Evolutionary conservation across 345 rosid genomes (phyloP), one percentile per base, ranked within the genome.

Genomic region (Citrus maxima): DNA sequence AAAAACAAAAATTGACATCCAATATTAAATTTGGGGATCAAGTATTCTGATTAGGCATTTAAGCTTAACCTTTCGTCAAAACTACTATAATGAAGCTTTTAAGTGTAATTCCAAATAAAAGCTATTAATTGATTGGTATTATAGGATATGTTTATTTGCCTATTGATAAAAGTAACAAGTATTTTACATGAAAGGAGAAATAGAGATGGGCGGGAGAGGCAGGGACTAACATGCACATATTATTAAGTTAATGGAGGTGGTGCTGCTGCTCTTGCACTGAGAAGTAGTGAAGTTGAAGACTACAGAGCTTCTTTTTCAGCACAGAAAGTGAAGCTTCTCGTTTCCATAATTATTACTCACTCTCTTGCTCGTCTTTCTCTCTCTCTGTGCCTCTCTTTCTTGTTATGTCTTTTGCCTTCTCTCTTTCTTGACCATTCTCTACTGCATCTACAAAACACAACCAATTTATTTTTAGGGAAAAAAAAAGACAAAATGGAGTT

Each of bases 321-420:
- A 78, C 83, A 79, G 72, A 80, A 84, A 84, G 78, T 82, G 80
- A 87, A 82, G 86, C 82, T 84, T 87, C 89, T 87, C 82, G 71
- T 79, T 81, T 61, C 77, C 80, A 73, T 76, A 67, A 82, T 84
- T 78, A 74, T 78, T 78, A 24, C 70, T 79, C 79, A 21, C 75
- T 82, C 78, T 66, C 66, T 78, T 18, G 46, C 67, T 37, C 10
- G 10, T 64, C 1, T 27, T 0, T 28, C 34, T 32, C 5, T 32
- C 5, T 32, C 34, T 32, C n/a, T 67, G 77, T 76, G 54, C 12
- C 24, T 78, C 68, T 65, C 69, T 34, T 37, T 34, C 69, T 14
- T 70, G 67, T 30, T 67, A 58, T 62, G 51, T 76, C 68, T 76
- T 76, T 63, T 46, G 40, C 71, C 35, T 34, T 71, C 70, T 62